Evolutionary conservation across 257 asterid genomes (phyloP).

Genomic region (Mentha longifolia): DNA sequence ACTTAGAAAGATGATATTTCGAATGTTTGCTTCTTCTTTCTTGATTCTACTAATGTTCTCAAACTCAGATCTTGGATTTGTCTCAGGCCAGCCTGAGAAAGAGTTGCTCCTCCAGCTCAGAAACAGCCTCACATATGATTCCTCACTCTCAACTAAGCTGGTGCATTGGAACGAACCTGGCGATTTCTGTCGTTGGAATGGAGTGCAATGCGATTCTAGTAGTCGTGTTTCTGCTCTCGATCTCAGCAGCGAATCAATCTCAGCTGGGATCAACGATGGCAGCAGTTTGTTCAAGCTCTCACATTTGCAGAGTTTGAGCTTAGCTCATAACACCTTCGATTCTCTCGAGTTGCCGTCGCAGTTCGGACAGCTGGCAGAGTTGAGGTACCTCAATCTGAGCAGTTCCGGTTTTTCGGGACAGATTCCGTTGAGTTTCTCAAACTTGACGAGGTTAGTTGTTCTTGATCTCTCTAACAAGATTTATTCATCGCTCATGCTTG

Average conservation of each 20-base stretch:
- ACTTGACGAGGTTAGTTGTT: conserved; percentile 42
- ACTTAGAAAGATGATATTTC: conserved; percentile 33
- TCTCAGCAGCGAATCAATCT: conserved; percentile 52
- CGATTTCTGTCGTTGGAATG: conserved; percentile 60
- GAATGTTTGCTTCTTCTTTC: conserved; percentile 21
- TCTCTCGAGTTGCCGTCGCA: conserved; percentile 37
- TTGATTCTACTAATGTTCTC: conserved; percentile 26
- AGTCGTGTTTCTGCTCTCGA: conserved; percentile 55
- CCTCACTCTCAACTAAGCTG: conserved; percentile 56
- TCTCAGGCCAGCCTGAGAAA: conserved; percentile 49
- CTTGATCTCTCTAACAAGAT: conserved; percentile 45
- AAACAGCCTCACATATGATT: conserved; percentile 50
- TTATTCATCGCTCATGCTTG: conserved; percentile 32
- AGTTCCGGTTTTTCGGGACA: conserved; percentile 46
- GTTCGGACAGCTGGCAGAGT: conserved; percentile 40
- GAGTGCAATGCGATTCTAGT: conserved; percentile 48
- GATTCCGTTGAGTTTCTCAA: conserved; percentile 43
- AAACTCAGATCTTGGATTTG: conserved; percentile 21
- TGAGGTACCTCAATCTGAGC: conserved; percentile 52
- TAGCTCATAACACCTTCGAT: conserved; percentile 41
- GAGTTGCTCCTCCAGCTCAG: conserved; percentile 47
- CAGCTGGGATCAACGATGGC: conserved; percentile 34
- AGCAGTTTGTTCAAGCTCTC: conserved; percentile 44
- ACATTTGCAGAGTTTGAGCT: conserved; percentile 43
- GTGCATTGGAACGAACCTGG: conserved; percentile 50